Base-by-base conservation (phyloP, 495 filamentous ascomycete genomes). In the Evansstolkia leycettana region DNA sequence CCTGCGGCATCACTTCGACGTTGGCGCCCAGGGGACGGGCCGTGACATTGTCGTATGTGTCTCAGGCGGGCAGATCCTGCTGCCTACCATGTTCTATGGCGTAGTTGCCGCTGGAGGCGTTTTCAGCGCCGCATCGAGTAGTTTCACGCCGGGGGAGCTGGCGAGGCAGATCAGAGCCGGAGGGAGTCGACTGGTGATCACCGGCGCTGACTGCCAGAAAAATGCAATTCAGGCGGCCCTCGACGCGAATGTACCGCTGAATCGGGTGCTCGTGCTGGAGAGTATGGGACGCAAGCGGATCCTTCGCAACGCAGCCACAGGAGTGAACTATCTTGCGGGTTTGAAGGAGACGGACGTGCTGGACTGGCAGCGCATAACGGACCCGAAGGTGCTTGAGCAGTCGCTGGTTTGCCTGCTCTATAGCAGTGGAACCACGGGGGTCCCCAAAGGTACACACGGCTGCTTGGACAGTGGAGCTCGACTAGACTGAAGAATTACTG, bases 241-340 rank as follows among this genome's bases (percentile, higher is more conserved):
- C 26, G 58, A 53, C n/a, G 81, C 59, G 19, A 79, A 76, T 0
- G 60, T 93, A 20, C 62, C 72, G 0, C 60, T 45, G 16, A 41
- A 49, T 13, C 44, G 76, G 23, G 36, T 46, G 2, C 39, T 46
- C 7, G 28, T 46, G 23, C 23, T 46, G 29, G 30, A 31, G 5
- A 46, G 43, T 28, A 28, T 32, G 11, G 35, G 30, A 26, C 43
- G 39, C 29, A 39, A 46, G 29, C 39, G 43, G 6, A 35, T 46
- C 8, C 27, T 46, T 8, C 28, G 38, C 18, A 41, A 46, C 17
- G 26, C 26, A 11, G 28, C 15, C 25, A 46, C 43, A 15, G 43
- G 43, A 6, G 29, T 41, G 31, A 46, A 46, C 24, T 41, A 46
- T 15, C 38, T 46, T 8, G 34, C 30, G 13, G 43, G 38, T 2